A percentile compares a stretch with the other conserved stretches of the same genome.
phyloP scores from a whole-genome alignment of 2,329 filamentous ascomycete species.

The Cyphellophora attinorum region DNA sequence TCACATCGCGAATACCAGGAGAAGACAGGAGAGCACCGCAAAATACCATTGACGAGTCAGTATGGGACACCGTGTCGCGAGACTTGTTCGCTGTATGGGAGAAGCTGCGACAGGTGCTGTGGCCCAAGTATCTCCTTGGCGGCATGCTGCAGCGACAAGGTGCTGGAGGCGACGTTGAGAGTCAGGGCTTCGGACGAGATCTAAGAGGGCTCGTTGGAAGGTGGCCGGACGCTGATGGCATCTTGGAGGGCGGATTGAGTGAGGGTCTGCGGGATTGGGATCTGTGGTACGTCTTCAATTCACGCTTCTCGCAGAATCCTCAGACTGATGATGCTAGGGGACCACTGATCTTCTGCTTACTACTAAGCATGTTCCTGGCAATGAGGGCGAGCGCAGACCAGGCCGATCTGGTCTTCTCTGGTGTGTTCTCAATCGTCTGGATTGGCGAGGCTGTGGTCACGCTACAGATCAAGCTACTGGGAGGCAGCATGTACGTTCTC shows the following conservation, averaged over 20 bases:
- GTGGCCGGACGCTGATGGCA: slow-evolving; percentile 59
- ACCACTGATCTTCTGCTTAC: slow-evolving; percentile 83
- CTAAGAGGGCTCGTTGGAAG: slow-evolving; percentile 49
- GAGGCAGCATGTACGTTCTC: slow-evolving; percentile 81
- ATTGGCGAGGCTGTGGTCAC: slow-evolving; percentile 93
- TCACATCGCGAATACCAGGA: slow-evolving; percentile 81
- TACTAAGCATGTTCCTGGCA: slow-evolving; percentile 79
- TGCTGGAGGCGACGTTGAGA: slow-evolving; percentile 48
- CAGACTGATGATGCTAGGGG: slow-evolving; percentile 45
- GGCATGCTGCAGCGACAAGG: slow-evolving; percentile 51
- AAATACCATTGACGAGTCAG: slow-evolving; percentile 93
- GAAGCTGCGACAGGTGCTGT: slow-evolving; percentile 96
- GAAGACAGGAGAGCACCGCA: slow-evolving; percentile 83
- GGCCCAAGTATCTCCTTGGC: slow-evolving; percentile 82
- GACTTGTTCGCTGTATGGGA: slow-evolving; percentile 91
- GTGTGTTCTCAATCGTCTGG: slow-evolving; percentile 95
- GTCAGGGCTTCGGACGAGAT: slow-evolving; percentile 34
- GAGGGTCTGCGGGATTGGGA: slow-evolving; percentile 93
- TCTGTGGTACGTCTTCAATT: slow-evolving; percentile 53
- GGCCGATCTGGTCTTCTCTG: slow-evolving; percentile 82
- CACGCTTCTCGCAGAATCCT: neutral
- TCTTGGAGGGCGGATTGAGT: slow-evolving; percentile 65
- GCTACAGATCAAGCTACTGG: slow-evolving; percentile 92
- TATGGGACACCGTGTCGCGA: slow-evolving; percentile 93
- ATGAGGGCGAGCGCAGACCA: slow-evolving; percentile 71